Evolutionary conservation across 2,329 filamentous ascomycete genomes (phyloP).

Genomic region (Dothiorella sarmentorum): DNA sequence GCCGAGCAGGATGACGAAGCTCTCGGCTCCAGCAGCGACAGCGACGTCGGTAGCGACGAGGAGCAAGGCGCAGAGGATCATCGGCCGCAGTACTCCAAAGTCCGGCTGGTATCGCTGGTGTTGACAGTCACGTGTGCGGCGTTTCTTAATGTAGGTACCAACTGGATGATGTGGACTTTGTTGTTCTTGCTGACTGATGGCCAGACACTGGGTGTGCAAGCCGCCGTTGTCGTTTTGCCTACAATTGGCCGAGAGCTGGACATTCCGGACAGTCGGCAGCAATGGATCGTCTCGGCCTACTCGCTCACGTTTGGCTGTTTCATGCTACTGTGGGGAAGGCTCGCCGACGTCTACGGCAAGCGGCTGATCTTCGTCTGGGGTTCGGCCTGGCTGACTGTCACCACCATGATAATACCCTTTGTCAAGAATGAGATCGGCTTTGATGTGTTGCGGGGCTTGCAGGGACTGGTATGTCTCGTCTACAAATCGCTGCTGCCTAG

Average conservation of each 20-base stretch:
- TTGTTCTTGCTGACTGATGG: background rate
- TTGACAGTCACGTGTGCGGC: slow-evolving; percentile 30
- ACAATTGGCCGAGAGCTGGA: slow-evolving; percentile 30
- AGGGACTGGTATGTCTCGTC: slow-evolving; percentile 50
- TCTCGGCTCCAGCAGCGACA: background rate
- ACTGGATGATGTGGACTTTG: background rate
- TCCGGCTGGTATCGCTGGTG: slow-evolving; percentile 29
- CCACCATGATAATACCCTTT: slow-evolving; percentile 58
- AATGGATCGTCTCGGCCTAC: slow-evolving; percentile 53
- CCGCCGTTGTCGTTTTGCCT: slow-evolving; percentile 34
- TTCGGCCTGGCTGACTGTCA: slow-evolving; percentile 57
- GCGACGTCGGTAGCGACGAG: background rate
- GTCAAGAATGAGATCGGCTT: slow-evolving; percentile 62
- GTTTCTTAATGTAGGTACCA: slow-evolving; percentile 25
- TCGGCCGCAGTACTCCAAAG: slow-evolving; percentile 23
- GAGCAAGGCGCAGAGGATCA: background rate
- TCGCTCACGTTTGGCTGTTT: slow-evolving; percentile 63
- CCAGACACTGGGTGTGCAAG: slow-evolving; percentile 30
- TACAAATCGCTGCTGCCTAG: slow-evolving; percentile 5
- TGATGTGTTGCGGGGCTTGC: slow-evolving; percentile 60
- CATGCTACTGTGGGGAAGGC: slow-evolving; percentile 60
- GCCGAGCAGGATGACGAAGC: background rate
- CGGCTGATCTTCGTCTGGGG: slow-evolving; percentile 60
- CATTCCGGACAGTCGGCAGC: slow-evolving; percentile 32
- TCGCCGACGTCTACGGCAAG: slow-evolving; percentile 61